These are phyloP conservation scores for Smallanthus sonchifolius DNA, from an alignment of 129 eudicot genomes.

Conservation along the genomic window DNA sequence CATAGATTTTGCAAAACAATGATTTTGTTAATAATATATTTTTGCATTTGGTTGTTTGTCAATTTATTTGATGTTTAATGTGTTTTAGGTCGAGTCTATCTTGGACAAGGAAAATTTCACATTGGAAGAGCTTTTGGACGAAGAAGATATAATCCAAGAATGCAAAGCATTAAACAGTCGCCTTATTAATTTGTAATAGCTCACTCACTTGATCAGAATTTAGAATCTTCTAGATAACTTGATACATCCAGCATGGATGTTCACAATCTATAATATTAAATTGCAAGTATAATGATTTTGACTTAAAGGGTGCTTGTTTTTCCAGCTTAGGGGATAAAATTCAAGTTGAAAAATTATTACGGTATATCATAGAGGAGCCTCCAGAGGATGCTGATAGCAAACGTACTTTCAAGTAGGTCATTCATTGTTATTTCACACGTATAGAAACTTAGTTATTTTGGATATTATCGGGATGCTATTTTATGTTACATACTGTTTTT, in stretches of 20 bases:
- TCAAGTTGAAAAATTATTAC: conserved; percentile 75
- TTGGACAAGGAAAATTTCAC: conserved; percentile 83
- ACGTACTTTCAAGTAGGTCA: conserved; percentile 66
- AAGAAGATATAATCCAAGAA: conserved; percentile 95
- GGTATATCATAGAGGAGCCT: conserved; percentile 67
- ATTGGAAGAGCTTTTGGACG: conserved; percentile 92
- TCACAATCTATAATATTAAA: neutral
- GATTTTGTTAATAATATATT: neutral
- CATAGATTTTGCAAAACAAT: neutral
- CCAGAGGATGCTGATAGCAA: conserved; percentile 75
- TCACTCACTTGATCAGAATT: neutral
- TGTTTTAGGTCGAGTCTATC: conserved; percentile 63
- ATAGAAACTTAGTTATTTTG: neutral
- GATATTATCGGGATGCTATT: neutral
- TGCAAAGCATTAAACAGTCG: conserved; percentile 93
- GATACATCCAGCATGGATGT: neutral
- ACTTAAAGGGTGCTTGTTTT: neutral
- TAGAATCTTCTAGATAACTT: neutral
- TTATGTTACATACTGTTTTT: neutral
- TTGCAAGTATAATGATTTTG: neutral
- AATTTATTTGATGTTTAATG: neutral
- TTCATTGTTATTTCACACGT: conserved; percentile 10
- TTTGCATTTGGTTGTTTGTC: neutral
- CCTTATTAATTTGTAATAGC: conserved; percentile 76
- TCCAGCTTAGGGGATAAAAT: conserved; percentile 79